Evolutionary conservation across 768 basidiomycete species (phyloP).

Genomic region (Lentinula edodes): DNA sequence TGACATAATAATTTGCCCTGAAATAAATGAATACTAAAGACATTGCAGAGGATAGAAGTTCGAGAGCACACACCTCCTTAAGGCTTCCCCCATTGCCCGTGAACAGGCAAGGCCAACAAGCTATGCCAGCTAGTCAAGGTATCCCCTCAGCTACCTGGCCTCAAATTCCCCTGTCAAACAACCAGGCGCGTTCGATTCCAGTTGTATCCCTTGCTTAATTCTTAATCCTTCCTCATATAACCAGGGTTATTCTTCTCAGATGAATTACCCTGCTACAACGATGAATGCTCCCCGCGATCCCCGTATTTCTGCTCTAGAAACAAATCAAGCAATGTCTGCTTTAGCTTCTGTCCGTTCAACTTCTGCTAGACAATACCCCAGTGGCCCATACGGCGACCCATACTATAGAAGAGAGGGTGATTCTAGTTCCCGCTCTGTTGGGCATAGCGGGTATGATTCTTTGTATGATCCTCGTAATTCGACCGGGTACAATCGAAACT

Average conservation of each 20-base stretch:
- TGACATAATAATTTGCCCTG: background rate
- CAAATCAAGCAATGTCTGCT: slow-evolving; percentile 7
- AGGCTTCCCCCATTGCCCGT: slow-evolving; percentile 5
- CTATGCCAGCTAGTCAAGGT: background rate
- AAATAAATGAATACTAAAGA: background rate
- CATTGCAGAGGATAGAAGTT: background rate
- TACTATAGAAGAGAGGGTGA: background rate
- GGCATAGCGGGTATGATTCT: background rate
- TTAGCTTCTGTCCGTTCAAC: slow-evolving; percentile 1
- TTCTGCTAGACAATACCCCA: background rate
- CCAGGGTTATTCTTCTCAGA: background rate
- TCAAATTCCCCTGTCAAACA: background rate
- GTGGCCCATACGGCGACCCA: background rate
- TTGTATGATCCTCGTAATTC: background rate
- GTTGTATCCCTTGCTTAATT: background rate
- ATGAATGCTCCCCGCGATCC: background rate
- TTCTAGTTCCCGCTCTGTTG: background rate
- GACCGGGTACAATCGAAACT: background rate
- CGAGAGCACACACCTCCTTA: background rate
- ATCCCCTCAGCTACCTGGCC: slow-evolving; percentile 2
- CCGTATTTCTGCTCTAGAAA: slow-evolving; percentile 7
- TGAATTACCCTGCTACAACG: background rate
- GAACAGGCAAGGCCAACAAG: background rate
- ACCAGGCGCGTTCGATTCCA: background rate
- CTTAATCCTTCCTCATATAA: background rate